Evolutionary conservation across 2,329 filamentous ascomycete genomes (phyloP).

Genomic region (Penicillium sp.): DNA sequence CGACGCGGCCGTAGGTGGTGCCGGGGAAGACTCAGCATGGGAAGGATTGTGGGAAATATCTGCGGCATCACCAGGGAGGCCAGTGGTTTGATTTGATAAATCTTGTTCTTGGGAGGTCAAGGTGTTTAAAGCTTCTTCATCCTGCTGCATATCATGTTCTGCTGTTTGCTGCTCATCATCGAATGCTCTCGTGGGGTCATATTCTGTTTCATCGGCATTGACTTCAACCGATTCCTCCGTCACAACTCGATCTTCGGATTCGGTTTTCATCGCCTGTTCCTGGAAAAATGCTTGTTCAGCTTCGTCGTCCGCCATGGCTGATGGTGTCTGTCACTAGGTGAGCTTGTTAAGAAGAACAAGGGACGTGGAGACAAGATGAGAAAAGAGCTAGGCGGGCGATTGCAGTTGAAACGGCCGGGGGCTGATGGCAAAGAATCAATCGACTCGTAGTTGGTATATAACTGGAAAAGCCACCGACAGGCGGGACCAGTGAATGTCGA

Average conservation of each 20-base stretch:
- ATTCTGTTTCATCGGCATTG: constrained; percentile 61
- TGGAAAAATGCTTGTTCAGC: constrained; percentile 58
- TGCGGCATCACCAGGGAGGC: constrained; percentile 31
- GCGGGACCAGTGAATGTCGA: neutral
- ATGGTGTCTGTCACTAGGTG: constrained; percentile 13
- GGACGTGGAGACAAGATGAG: neutral
- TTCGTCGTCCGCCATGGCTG: constrained; percentile 57
- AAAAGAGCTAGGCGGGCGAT: neutral
- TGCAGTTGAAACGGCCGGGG: neutral
- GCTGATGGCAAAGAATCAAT: too few relatives aligned
- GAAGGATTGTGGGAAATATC: constrained; percentile 38
- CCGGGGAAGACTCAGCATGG: constrained; percentile 39
- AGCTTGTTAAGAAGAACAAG: constrained; percentile 4
- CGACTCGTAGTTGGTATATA: too few relatives aligned
- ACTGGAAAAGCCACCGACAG: neutral
- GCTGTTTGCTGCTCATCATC: constrained; percentile 45
- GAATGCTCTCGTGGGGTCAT: constrained; percentile 56
- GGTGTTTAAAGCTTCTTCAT: constrained; percentile 34
- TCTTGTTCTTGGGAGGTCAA: constrained; percentile 27
- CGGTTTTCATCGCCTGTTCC: constrained; percentile 51
- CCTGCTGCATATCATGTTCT: constrained; percentile 36
- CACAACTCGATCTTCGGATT: constrained; percentile 43
- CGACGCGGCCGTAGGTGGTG: constrained; percentile 35
- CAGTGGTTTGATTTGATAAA: constrained; percentile 34
- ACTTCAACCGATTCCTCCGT: constrained; percentile 59